Conservation (phyloP, 345 rosid species). For the Populus simonii region DNA sequence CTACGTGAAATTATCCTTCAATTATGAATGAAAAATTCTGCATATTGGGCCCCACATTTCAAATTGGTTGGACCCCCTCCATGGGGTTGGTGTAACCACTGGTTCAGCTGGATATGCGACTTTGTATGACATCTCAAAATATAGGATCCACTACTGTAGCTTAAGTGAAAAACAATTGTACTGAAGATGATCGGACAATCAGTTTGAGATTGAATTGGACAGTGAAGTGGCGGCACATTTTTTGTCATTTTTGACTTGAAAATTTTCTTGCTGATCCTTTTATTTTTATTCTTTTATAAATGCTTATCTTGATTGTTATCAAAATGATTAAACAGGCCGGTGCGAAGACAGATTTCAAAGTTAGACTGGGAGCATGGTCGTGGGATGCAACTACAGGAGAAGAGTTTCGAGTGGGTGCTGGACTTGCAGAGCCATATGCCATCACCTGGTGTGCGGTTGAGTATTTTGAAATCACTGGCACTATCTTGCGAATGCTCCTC, state of each 20-base stretch:
- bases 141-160: no score
- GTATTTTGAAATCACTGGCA: slow-evolving; percentile 77
- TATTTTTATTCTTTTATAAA: not conserved
- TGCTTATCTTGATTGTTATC: not conserved
- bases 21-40: not conserved
- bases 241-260: not conserved
- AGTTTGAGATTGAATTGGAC: not conserved
- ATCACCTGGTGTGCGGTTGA: slow-evolving; percentile 94
- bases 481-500: slow-evolving; percentile 67
- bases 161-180: not conserved
- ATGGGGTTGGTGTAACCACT: not conserved
- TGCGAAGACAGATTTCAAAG: slow-evolving; percentile 49
- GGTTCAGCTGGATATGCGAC: not conserved
- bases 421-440: slow-evolving; percentile 87
- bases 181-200: not conserved
- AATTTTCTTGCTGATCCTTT: not conserved
- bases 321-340: slow-evolving; percentile 55
- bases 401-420: slow-evolving; percentile 93
- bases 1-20: not conserved
- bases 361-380: slow-evolving; percentile 92
- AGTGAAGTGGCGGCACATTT: no score
- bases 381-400: slow-evolving; percentile 88
- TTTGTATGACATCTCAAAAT: not conserved
- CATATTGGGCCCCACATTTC: not conserved
- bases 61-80: not conserved